Conservation (phyloP, 345 rosid species). For the Populus deltoides region DNA sequence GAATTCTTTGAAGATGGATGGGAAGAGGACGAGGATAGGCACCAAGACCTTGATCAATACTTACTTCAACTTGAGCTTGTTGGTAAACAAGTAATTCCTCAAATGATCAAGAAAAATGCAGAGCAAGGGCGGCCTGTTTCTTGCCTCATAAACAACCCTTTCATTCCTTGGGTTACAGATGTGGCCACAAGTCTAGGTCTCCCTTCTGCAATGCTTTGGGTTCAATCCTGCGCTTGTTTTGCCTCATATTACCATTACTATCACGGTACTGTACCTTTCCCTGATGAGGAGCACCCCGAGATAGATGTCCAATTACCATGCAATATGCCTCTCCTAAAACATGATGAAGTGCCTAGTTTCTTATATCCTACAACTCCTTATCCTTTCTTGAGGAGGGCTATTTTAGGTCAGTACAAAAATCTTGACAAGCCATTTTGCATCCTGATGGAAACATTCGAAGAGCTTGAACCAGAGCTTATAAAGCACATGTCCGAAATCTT, state of each 20-base stretch:
- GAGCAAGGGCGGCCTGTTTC: slow-evolving; percentile 65
- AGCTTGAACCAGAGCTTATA: slow-evolving; percentile 63
- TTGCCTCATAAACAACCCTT: slow-evolving; percentile 79
- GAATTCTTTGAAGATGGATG: slow-evolving; percentile 71
- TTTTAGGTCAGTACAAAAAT: slow-evolving; percentile 57
- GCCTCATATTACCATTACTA: slow-evolving; percentile 61
- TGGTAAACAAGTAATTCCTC: slow-evolving; percentile 44
- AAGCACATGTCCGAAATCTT: slow-evolving; percentile 56
- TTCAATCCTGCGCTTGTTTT: slow-evolving; percentile 81
- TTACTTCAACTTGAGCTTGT: slow-evolving; percentile 47
- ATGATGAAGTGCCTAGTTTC: slow-evolving; percentile 81
- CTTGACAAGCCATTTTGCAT: slow-evolving; percentile 69
- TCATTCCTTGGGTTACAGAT: slow-evolving; percentile 82
- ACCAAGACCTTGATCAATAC: slow-evolving; percentile 36
- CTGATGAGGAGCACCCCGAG: slow-evolving; percentile 47
- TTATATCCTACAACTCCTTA: slow-evolving; percentile 54
- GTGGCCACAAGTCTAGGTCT: slow-evolving; percentile 63
- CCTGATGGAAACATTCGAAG: slow-evolving; percentile 67
- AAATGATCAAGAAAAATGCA: slow-evolving; percentile 42
- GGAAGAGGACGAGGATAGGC: slow-evolving; percentile 48
- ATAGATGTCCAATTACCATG: slow-evolving; percentile 63
- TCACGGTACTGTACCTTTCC: slow-evolving; percentile 53
- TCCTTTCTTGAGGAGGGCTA: slow-evolving; percentile 39
- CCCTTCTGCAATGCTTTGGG: slow-evolving; percentile 90
- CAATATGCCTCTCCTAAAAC: slow-evolving; percentile 56